These are phyloP conservation scores for Tillandsia leiboldiana DNA, from an alignment of 176 grass and related monocot species.

Conservation along the genomic window DNA sequence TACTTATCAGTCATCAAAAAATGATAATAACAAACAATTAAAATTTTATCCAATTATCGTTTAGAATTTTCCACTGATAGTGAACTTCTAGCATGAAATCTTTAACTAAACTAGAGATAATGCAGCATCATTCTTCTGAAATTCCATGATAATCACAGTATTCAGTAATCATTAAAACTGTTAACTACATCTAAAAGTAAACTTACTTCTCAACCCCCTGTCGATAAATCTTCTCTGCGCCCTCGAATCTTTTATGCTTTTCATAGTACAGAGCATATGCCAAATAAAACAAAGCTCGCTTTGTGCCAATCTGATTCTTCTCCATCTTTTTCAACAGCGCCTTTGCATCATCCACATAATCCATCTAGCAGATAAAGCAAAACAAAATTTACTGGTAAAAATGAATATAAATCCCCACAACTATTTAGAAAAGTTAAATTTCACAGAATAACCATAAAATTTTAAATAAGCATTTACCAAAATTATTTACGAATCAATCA, in stretches of 20 bases:
- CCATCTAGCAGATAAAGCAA: conserved; percentile 43
- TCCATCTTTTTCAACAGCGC: conserved; percentile 78
- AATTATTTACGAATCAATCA: too few species aligned
- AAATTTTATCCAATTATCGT: too few species aligned
- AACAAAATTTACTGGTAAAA: not conserved
- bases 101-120: too few species aligned
- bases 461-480: too few species aligned
- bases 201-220: conserved; percentile 66
- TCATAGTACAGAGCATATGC: conserved; percentile 88
- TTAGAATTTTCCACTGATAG: too few species aligned
- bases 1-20: too few species aligned
- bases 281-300: conserved; percentile 71
- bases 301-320: conserved; percentile 60
- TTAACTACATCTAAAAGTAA: too few species aligned
- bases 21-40: too few species aligned
- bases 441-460: not conserved
- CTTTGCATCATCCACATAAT: conserved; percentile 76
- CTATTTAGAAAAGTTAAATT: not conserved
- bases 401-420: not conserved
- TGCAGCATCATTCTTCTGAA: too few species aligned
- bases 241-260: conserved; percentile 58
- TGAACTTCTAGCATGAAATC: too few species aligned
- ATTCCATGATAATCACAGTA: too few species aligned
- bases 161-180: too few species aligned
- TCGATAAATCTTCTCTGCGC: conserved; percentile 66